phyloP scores from a whole-genome alignment of 2,329 filamentous ascomycete genomes.

The Aspergillus amoenus region DNA sequence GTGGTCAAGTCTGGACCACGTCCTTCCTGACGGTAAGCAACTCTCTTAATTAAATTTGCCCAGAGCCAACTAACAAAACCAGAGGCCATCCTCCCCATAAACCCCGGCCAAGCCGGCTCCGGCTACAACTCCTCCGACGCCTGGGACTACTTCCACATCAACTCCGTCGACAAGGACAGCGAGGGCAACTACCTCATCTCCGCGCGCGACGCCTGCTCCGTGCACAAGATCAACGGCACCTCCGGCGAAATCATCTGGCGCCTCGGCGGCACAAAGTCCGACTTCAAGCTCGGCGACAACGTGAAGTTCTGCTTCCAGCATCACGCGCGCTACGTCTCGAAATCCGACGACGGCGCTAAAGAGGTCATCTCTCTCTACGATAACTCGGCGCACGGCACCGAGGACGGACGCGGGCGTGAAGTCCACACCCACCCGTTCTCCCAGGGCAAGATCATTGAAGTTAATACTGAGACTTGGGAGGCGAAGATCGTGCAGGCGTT shows the following conservation, averaged over 20 bases:
- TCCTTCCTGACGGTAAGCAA: conserved; percentile 49
- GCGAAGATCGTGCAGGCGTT: conserved; percentile 9
- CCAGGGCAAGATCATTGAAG: conserved; percentile 45
- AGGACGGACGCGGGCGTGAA: conserved; percentile 33
- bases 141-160: conserved; percentile 56
- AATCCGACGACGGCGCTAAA: not conserved
- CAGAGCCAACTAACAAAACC: not conserved
- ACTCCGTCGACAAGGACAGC: conserved; percentile 41
- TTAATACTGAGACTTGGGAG: conserved; percentile 40
- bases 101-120: conserved; percentile 45
- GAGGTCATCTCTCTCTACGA: conserved; percentile 22
- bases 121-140: conserved; percentile 40
- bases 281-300: conserved; percentile 9
- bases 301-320: conserved; percentile 14
- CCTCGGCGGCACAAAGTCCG: conserved; percentile 5
- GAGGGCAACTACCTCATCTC: conserved; percentile 51
- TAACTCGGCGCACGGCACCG: conserved; percentile 37
- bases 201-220: conserved; percentile 40
- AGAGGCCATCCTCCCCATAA: conserved; percentile 50
- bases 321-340: conserved; percentile 8
- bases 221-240: conserved; percentile 8
- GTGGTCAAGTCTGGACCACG: conserved; percentile 58
- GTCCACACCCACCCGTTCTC: conserved; percentile 43
- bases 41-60: conserved; percentile 10
- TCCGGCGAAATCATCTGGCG: conserved; percentile 10